Percentiles rank a stretch among this genome's conserved stretches.
Conservation (phyloP, 2,329 filamentous ascomycete genomes). For the Rutstroemia sydowiana region DNA sequence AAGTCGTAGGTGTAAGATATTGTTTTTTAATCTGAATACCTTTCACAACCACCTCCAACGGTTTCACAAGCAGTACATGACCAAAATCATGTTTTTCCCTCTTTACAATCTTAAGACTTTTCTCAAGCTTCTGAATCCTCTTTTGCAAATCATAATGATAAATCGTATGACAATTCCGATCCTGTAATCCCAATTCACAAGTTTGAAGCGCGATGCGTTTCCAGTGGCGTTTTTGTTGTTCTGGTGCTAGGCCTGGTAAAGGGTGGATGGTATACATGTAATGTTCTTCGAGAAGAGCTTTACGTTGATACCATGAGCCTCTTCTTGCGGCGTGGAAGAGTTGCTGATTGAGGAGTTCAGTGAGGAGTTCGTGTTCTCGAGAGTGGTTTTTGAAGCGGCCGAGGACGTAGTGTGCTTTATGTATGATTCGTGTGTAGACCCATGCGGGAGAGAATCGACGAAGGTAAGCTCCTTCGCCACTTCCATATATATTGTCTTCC, state of each 20-base stretch:
- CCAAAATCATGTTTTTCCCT: slow-evolving; percentile 88
- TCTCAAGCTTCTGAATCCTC: slow-evolving; percentile 85
- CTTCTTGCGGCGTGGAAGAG: slow-evolving; percentile 80
- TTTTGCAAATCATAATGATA: slow-evolving; percentile 95
- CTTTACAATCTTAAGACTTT: slow-evolving; percentile 70
- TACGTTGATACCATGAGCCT: slow-evolving; percentile 92
- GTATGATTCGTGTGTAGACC: slow-evolving; percentile 86
- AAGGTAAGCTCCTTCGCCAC: slow-evolving; percentile 80
- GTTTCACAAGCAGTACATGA: slow-evolving; percentile 70
- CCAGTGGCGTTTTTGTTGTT: slow-evolving; percentile 75
- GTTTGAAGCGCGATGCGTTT: slow-evolving; percentile 67
- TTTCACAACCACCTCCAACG: slow-evolving; percentile 65
- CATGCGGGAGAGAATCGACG: slow-evolving; percentile 85
- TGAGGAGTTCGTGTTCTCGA: slow-evolving; percentile 67
- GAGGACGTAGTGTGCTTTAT: slow-evolving; percentile 75
- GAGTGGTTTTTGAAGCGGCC: slow-evolving; percentile 75
- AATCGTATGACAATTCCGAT: slow-evolving; percentile 82
- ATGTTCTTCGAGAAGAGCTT: slow-evolving; percentile 88
- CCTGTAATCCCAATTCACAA: slow-evolving; percentile 80
- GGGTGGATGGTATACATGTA: slow-evolving; percentile 65
- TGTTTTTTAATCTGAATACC: slow-evolving; percentile 70
- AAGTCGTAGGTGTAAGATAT: slow-evolving; percentile 28
- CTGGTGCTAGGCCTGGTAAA: slow-evolving; percentile 31
- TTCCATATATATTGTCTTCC: slow-evolving; percentile 70
- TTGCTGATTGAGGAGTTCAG: slow-evolving; percentile 68